phyloP scores from a whole-genome alignment of 176 grass and related monocot genomes.

The Avena insularis region DNA sequence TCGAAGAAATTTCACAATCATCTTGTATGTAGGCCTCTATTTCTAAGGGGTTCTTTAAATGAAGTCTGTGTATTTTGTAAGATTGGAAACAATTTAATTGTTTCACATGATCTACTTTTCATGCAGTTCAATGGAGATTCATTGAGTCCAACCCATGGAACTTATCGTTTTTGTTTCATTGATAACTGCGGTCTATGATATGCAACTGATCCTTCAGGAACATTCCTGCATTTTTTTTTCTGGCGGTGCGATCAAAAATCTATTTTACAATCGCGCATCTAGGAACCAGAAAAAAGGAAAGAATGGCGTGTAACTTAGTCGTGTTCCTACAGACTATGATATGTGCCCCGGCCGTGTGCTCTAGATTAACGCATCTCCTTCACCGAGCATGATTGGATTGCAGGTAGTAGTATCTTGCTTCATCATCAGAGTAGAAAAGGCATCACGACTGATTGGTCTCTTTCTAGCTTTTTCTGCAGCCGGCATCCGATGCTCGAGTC shows the following conservation, averaged over 20 bases:
- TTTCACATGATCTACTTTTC: not conserved
- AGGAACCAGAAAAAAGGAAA: too few species aligned
- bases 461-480: slow-evolving; percentile 44
- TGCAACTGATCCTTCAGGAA: not conserved
- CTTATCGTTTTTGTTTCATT: not conserved
- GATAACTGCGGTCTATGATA: not conserved
- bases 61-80: not conserved
- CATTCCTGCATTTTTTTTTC: not conserved
- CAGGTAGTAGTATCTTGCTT: not conserved
- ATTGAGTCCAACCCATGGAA: not conserved
- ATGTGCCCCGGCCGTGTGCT: not conserved
- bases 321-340: not conserved
- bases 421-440: slow-evolving; percentile 36
- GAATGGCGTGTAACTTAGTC: too few species aligned
- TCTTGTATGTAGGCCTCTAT: too few species aligned
- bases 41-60: not conserved
- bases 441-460: slow-evolving; percentile 44
- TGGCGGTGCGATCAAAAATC: too few species aligned
- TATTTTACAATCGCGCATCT: too few species aligned
- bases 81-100: not conserved
- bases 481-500: slow-evolving; percentile 57
- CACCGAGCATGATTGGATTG: slow-evolving; percentile 32
- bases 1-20: not conserved
- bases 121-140: not conserved
- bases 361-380: not conserved